A percentile compares a stretch with the other conserved stretches of the same genome.
These are phyloP conservation scores for Medicago arabica DNA, from an alignment of 306 rosid genomes.

Conservation along the genomic window DNA sequence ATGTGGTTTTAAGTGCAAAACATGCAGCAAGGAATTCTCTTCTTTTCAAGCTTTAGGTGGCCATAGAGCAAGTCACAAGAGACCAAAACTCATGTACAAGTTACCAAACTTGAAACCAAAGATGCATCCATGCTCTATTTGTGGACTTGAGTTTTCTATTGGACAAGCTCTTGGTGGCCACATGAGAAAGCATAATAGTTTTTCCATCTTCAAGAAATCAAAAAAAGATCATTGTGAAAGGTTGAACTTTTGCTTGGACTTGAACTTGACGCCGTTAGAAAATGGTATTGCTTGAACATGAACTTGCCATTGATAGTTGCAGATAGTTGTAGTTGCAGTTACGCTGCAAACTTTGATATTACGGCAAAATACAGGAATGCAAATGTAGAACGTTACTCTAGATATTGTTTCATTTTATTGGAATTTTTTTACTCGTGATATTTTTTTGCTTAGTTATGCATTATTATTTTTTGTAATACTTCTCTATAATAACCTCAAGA, in stretches of 20 bases:
- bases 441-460: no score
- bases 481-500: no score
- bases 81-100: constrained; percentile 45
- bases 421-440: neutral
- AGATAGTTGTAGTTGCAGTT: no score
- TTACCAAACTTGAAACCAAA: constrained; percentile 38
- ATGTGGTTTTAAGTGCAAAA: constrained; percentile 66
- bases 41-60: constrained; percentile 94
- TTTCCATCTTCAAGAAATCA: constrained; percentile 53
- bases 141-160: constrained; percentile 66
- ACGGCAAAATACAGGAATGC: no score
- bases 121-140: constrained; percentile 53
- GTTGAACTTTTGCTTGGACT: constrained; percentile 43
- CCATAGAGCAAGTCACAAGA: constrained; percentile 54
- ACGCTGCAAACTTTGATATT: neutral
- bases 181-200: constrained; percentile 77
- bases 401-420: neutral
- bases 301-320: constrained; percentile 43
- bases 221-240: constrained; percentile 15
- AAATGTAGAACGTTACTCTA: no score
- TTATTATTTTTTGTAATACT: no score
- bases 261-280: neutral
- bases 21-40: constrained; percentile 61
- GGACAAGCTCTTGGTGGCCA: constrained; percentile 98
- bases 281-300: constrained; percentile 42